Base-by-base conservation (phyloP, 78 protist species). In the Dictyostelium brefeldianum region DNA sequence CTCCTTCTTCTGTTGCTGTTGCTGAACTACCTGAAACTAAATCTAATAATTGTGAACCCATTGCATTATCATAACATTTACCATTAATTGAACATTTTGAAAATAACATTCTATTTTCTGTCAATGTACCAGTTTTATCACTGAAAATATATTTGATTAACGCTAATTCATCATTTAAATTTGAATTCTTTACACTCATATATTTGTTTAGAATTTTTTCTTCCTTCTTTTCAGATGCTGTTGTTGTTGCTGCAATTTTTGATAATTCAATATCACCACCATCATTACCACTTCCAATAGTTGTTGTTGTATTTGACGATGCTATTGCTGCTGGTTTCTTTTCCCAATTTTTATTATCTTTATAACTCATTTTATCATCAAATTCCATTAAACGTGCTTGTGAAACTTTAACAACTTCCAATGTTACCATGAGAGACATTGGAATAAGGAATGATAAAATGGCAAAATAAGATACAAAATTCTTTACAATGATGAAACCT, bases 111-210 rank as follows among this genome's bases (percentile, higher is more conserved):
- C 29, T 29, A 46, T 95, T 83, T 47, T 87, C 83, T 47, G 93
- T 83, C 10, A 95, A 81, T 27, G 93, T 95, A 27, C 97, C 97
- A 18, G 97, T 95, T 78, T 95, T 95, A 67, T 95, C 97, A 7
- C 77, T 59, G 27, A 95, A 92, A 0, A 95, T 53, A 79, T 92
- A 92, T 51, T 92, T 90, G 17, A 95, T 91, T 20, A 62, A 69
- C 4, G 89, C 83, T 8, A 94, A 36, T 48, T 94, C 96, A 20
- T 94, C 96, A 46, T 94, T 94, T 59, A 94, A 74, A 47, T 94
- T 94, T 27, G 79, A 59, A 29, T 78, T 92, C 7, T 92, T 92
- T 0, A 90, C 89, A 18, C 83, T 47, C 79, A 78, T 51, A 36
- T 71, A 62, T 62, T 54, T 80, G 36, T 53, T 27, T 36, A 27